Base-by-base conservation (phyloP, 352 stramenopile genomes). In the Peronospora belbahrii region DNA sequence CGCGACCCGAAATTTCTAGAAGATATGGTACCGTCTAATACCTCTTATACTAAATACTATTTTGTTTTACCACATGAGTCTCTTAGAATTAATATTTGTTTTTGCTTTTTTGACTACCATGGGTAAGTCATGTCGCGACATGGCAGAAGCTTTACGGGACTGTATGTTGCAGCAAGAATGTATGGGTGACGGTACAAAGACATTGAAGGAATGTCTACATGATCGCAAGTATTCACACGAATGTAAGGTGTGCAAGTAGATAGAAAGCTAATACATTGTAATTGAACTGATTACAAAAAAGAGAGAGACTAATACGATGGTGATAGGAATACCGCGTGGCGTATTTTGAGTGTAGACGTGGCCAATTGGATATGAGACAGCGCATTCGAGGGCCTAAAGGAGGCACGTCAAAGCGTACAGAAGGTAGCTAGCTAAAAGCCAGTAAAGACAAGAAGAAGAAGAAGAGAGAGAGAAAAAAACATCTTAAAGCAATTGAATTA, bases 261-360 rank as follows among this genome's bases (percentile, higher is more conserved):
- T 14, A 32, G 17, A 38, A n/a, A n/a, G n/a, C n/a, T n/a, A n/a
- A n/a, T n/a, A n/a, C n/a, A n/a, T n/a, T n/a, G n/a, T n/a, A n/a
- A n/a, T n/a, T n/a, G n/a, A n/a, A n/a, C n/a, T n/a, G n/a, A n/a
- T n/a, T 45, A 15, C 15, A 8, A 9, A 40, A 36, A 31, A 7
- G 7, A 56, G 14, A 32, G 25, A 34, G 18, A 46, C 18, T 32
- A 20, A 55, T 33, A 6, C 39, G 13, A 11, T 48, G 3, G 4
- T 64, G 22, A 20, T 23, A 90, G 79, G 75, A 82, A 37, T 83
- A 83, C 23, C 79, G 79, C 4, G 60, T 82, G 31, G 76, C 79
- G 17, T 91, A 91, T 54, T 91, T 91, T 56, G 79, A 91, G 61
- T 91, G 79, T 67, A 88, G 85, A 50, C 79, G 79, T 15, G 79